phyloP scores from a whole-genome alignment of 345 rosid genomes.

The Pistacia vera region DNA sequence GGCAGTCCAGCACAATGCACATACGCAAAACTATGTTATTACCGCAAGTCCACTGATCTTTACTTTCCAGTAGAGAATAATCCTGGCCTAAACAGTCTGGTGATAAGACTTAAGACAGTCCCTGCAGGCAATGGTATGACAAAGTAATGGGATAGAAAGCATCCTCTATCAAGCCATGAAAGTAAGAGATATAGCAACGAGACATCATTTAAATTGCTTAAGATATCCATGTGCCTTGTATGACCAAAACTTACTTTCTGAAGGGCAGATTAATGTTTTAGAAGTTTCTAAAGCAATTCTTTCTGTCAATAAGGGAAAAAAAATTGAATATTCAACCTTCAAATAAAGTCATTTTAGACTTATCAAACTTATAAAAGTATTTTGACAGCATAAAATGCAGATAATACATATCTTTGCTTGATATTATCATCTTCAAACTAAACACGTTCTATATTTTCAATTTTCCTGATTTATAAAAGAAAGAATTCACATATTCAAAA shows the following conservation, averaged over 20 bases:
- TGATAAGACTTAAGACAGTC: conserved; percentile 55
- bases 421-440: not conserved
- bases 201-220: not conserved
- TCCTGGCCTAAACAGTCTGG: conserved; percentile 37
- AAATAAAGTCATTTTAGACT: no score
- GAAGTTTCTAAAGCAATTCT: no score
- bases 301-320: not conserved
- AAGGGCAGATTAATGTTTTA: not conserved
- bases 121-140: conserved; percentile 28
- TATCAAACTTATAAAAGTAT: not conserved
- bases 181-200: not conserved
- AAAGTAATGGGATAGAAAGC: not conserved
- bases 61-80: conserved; percentile 34
- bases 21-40: not conserved
- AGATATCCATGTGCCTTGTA: not conserved
- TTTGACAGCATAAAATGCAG: not conserved
- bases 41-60: conserved; percentile 37
- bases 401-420: not conserved
- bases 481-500: not conserved
- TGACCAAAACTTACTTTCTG: not conserved
- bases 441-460: not conserved
- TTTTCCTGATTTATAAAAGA: not conserved
- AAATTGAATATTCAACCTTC: no score
- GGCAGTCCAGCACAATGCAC: not conserved
- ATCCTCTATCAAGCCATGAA: not conserved